phyloP scores from a whole-genome alignment of 805 yeast genomes.

The Ogataea salicorniae region DNA sequence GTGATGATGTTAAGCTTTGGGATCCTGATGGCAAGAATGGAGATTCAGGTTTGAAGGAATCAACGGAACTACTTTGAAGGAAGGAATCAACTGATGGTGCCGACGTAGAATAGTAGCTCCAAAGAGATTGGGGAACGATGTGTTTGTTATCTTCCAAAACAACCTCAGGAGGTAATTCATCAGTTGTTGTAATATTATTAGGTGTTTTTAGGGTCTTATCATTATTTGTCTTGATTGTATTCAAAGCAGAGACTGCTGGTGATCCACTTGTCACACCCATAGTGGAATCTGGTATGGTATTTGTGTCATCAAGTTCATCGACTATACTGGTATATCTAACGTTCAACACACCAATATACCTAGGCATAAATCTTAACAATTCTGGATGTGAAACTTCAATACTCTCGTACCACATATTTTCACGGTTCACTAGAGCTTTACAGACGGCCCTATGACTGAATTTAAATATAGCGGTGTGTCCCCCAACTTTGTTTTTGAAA shows the following conservation, averaged over 20 bases:
- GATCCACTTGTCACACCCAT: constrained; percentile 3
- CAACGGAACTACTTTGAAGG: constrained; percentile 1
- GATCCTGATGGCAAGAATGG: constrained; percentile 3
- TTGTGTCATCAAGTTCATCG: constrained; percentile 22
- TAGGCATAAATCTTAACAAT: constrained; percentile 81
- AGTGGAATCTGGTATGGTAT: constrained; percentile 3
- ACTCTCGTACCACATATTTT: constrained; percentile 86
- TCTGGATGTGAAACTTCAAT: constrained; percentile 76
- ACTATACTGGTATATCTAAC: constrained; percentile 62
- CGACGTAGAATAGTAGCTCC: constrained; percentile 51
- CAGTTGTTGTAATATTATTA: neutral
- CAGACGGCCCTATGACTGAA: constrained; percentile 91
- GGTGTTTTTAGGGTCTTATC: neutral
- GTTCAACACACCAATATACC: constrained; percentile 88
- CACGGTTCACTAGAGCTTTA: constrained; percentile 85
- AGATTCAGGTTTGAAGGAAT: constrained; percentile 1
- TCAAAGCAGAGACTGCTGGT: neutral
- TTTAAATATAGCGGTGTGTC: constrained; percentile 94
- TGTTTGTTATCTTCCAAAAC: constrained; percentile 87
- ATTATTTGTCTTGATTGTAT: neutral
- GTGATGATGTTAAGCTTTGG: constrained; percentile 12
- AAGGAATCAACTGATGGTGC: constrained; percentile 34
- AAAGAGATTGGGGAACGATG: constrained; percentile 77
- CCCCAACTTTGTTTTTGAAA: constrained; percentile 92
- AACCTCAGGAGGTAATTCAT: constrained; percentile 65